phyloP scores from a whole-genome alignment of 2,329 filamentous ascomycete genomes.

The Phialemoniopsis sp. region DNA sequence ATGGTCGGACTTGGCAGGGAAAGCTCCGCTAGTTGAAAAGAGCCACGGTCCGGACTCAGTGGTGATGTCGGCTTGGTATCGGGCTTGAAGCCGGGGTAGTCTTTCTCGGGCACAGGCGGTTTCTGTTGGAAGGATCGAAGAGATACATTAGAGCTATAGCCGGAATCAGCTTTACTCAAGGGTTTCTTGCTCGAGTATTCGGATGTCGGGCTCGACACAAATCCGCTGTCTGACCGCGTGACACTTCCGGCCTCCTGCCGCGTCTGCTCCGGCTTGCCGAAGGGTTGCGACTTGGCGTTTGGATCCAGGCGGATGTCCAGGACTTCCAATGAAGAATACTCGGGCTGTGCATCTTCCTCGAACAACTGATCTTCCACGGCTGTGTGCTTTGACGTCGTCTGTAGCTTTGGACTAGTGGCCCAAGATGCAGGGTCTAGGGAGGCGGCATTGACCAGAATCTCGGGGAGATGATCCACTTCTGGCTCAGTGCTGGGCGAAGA shows the following conservation, averaged over 20 bases:
- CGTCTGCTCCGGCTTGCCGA: constrained; percentile 11
- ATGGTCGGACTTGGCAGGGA: constrained; percentile 6
- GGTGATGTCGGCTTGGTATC: neutral
- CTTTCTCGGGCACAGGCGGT: constrained; percentile 18
- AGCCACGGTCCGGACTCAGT: no score
- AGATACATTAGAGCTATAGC: constrained; percentile 58
- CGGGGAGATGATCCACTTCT: no score
- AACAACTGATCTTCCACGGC: constrained; percentile 45
- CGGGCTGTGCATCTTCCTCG: constrained; percentile 27
- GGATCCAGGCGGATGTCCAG: constrained; percentile 36
- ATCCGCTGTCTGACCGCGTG: constrained; percentile 42
- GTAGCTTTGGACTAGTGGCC: constrained; percentile 24
- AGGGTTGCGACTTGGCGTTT: constrained; percentile 31
- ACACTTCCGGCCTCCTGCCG: constrained; percentile 18
- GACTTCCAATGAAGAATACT: constrained; percentile 28
- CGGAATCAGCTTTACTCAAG: constrained; percentile 55
- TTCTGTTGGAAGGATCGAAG: constrained; percentile 45
- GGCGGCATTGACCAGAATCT: no score
- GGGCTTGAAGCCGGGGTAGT: constrained; percentile 8
- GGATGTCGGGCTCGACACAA: constrained; percentile 39
- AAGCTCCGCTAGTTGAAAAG: constrained; percentile 7
- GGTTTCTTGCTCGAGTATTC: constrained; percentile 32
- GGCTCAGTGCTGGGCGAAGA: no score
- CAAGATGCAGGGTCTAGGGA: constrained; percentile 10
- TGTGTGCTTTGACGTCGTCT: constrained; percentile 43